Evolutionary conservation across 2,329 filamentous ascomycete genomes (phyloP), one percentile per base, ranked within the genome.

Genomic region (Drechslerella dactyloides): DNA sequence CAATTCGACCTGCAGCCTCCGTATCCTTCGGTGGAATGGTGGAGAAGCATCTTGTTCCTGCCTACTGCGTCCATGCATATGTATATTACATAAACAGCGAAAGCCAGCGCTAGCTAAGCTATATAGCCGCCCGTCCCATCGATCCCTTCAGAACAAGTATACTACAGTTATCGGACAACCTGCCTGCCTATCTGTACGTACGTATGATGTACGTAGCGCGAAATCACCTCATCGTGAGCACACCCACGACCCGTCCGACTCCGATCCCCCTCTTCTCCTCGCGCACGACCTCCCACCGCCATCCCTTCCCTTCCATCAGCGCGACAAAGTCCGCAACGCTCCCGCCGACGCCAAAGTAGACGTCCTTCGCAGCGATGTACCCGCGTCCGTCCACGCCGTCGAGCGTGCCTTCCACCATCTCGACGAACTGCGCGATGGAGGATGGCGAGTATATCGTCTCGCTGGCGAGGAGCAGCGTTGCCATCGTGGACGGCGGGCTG

Each of bases 331-430:
- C 90, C 78, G 91, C 89, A 21, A 94, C 84, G 19, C 90, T 92
- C 0, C 90, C 90, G 0, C 90, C 90, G 3, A 94, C 90, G 1
- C 90, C 90, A 79, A 94, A 94, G 79, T 94, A 94, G 10, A 93
- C 83, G 74, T 86, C 85, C 81, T 94, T 94, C 0, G 90, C 90
- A 1, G 85, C 90, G 3, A 93, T 84, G 19, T 91, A 81, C 0
- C 88, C 87, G 54, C 84, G 84, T 0, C 86, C 85, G 56, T 82
- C 81, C 55, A 87, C 82, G 55, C 80, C 79, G 19, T 82, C 77
- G 50, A 92, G 80, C 15, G 90, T 80, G 2, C 80, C 80, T 46
- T 89, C 83, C 11, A 92, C 81, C 2, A 87, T 87, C 42, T 89
- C 85, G 0, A 87, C 85, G 77, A 93, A 94, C 0, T 86, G 84